Percentiles rank a stretch among this genome's conserved stretches.
phyloP scores from a whole-genome alignment of 441 rosid species.

The Populus hybrid region DNA sequence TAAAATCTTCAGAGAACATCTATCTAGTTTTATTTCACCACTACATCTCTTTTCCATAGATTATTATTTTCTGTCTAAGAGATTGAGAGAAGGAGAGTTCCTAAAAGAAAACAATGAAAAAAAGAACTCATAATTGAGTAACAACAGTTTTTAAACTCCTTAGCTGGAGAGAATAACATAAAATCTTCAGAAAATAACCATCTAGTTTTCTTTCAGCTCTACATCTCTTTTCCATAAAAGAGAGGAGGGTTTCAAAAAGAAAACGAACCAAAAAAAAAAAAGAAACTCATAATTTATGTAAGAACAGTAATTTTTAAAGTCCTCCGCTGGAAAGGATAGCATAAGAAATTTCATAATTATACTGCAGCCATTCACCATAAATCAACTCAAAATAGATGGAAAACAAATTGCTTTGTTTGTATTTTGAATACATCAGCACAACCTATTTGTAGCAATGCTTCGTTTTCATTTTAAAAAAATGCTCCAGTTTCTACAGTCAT shows the following conservation, averaged over 20 bases:
- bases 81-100: background rate
- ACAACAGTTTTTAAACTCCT: background rate
- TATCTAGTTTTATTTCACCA: background rate
- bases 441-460: background rate
- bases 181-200: background rate
- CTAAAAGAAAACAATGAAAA: background rate
- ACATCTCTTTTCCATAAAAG: background rate
- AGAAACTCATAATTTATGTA: background rate
- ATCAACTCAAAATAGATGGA: background rate
- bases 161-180: background rate
- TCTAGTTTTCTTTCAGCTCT: background rate
- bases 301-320: background rate
- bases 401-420: background rate
- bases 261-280: background rate
- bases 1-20: background rate
- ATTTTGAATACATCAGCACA: background rate
- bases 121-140: background rate
- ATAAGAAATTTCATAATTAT: background rate
- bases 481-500: background rate
- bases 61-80: background rate
- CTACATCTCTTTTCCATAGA: background rate
- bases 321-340: background rate
- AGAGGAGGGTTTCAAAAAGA: background rate
- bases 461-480: background rate
- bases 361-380: background rate